Conservation (phyloP, 768 basidiomycete species). For the Leccinum fibrillosum region DNA sequence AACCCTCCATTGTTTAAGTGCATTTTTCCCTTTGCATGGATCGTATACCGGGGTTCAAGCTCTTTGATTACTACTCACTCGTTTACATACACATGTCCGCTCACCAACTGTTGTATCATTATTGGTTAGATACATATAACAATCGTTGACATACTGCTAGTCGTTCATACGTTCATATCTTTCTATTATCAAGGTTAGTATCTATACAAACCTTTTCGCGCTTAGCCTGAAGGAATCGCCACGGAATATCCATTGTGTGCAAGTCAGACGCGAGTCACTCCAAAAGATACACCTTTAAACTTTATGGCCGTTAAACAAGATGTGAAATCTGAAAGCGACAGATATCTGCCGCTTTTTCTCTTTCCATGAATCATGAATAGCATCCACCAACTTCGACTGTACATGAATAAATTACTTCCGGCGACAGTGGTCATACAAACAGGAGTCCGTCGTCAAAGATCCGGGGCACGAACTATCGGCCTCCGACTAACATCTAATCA, state of each 20-base stretch:
- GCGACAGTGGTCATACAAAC: background rate
- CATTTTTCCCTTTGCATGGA: background rate
- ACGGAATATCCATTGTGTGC: background rate
- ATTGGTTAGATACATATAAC: conserved; percentile 1
- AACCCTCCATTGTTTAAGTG: background rate
- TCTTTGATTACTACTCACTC: conserved; percentile 3
- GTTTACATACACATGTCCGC: background rate
- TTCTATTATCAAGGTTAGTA: background rate
- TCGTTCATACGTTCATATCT: no score
- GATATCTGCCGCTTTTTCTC: background rate
- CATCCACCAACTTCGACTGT: background rate
- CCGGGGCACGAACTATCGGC: background rate
- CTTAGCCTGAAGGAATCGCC: background rate
- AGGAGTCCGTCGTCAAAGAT: background rate
- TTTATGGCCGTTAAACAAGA: background rate
- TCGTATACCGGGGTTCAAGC: background rate
- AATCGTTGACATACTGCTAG: background rate
- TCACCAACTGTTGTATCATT: conserved; percentile 14
- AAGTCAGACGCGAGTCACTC: background rate
- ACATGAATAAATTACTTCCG: background rate
- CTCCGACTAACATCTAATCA: background rate
- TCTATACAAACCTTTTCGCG: background rate
- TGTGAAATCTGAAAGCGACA: background rate
- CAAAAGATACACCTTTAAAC: background rate
- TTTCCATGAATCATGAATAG: background rate